A percentile compares a stretch with the other conserved stretches of the same genome.
phyloP scores from a whole-genome alignment of 2,329 filamentous ascomycete genomes.

The Akanthomyces uredinophilus region DNA sequence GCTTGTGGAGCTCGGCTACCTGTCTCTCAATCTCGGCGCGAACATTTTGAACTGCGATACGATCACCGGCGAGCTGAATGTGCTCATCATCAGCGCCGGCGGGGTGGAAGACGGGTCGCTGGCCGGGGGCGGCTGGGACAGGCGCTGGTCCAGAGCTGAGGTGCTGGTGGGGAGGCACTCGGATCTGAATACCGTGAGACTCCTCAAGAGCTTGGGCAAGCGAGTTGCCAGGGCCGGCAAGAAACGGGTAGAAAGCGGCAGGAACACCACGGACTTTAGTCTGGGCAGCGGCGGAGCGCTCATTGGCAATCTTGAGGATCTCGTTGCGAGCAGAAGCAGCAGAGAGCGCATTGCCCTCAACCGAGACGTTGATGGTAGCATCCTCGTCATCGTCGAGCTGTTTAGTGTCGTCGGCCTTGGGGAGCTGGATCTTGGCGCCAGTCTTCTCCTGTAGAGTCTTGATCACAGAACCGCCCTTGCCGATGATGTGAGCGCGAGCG shows the following conservation, averaged over 20 bases:
- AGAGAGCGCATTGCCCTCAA: slow-evolving; percentile 88
- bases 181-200: slow-evolving; percentile 70
- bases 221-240: slow-evolving; percentile 72
- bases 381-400: slow-evolving; percentile 62
- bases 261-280: slow-evolving; percentile 79
- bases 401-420: slow-evolving; percentile 65
- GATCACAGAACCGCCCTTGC: slow-evolving; percentile 83
- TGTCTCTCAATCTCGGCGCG: slow-evolving; percentile 76
- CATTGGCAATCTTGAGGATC: slow-evolving; percentile 82
- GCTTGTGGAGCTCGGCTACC: slow-evolving; percentile 68
- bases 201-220: slow-evolving; percentile 67
- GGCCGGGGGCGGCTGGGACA: slow-evolving; percentile 53
- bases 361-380: slow-evolving; percentile 73
- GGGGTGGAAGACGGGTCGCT: slow-evolving; percentile 65
- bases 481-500: slow-evolving; percentile 84
- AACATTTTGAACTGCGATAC: slow-evolving; percentile 71
- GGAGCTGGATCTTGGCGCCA: slow-evolving; percentile 84
- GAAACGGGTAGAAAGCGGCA: slow-evolving; percentile 91
- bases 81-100: slow-evolving; percentile 64
- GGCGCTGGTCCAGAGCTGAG: slow-evolving; percentile 68
- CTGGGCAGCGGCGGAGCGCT: slow-evolving; percentile 77
- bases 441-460: slow-evolving; percentile 85
- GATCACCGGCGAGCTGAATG: slow-evolving; percentile 84
- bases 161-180: slow-evolving; percentile 75
- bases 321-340: slow-evolving; percentile 77